Evolutionary conservation across 2,329 filamentous ascomycete genomes (phyloP), one percentile per base, ranked within the genome.

Genomic region (Aspergillus fructus): DNA sequence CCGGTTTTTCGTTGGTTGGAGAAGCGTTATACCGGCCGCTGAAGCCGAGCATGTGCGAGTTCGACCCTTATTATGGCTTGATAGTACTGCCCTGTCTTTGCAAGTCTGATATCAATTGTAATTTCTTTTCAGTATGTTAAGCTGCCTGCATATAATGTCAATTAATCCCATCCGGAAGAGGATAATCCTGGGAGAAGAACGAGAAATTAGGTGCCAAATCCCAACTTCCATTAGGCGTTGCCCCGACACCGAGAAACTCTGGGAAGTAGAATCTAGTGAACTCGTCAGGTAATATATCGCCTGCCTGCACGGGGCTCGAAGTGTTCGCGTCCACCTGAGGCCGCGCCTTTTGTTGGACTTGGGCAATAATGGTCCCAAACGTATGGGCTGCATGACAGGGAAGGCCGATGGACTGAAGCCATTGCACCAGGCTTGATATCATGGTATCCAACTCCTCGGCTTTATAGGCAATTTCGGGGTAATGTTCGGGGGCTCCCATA

Each of bases 351-450:
- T 64, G 62, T 33, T 68, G 64, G 2, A 68, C 61, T 23, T 62
- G 66, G 0, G 69, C 65, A 5, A 78, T 72, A 9, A 77, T 71
- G 58, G 72, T 66, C 3, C 74, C 76, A 27, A 78, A 66, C 1
- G 72, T 75, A 62, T 77, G 68, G 3, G 74, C 76, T 6, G 71
- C 74, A 57, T 79, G 76, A 34, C 74, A 78, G 5, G 75, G 73
- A 3, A 77, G 63, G 2, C 76, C 76, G 45, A 78, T 76, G 0
- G 69, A 71, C 39, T 73, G 71, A 8, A 78, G 70, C 76, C 76
- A 79, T 1, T 69, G 60, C 2, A 77, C 70, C 19, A 78, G 63
- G 12, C 59, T 69, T 11, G 68, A 41, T 3, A 78, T 66, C 9
- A 76, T 59, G 0, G 57, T 52, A 47, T 78, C 73, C 1, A 78